phyloP scores from a whole-genome alignment of 805 yeast species.

The Hagleromyces aurorensis region DNA sequence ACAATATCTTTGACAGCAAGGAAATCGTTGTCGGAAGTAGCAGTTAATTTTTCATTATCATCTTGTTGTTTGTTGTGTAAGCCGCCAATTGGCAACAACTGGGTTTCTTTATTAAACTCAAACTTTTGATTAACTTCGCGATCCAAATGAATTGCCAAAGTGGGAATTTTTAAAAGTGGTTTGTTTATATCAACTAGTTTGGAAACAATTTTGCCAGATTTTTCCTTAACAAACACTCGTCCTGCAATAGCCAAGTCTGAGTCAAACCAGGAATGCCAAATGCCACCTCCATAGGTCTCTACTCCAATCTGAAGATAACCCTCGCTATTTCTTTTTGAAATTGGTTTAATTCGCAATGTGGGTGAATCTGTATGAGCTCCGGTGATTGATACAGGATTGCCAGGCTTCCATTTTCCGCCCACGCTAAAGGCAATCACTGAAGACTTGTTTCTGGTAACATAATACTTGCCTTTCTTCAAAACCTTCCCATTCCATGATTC shows the following conservation, averaged over 20 bases:
- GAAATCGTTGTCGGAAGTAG: slow-evolving; percentile 38
- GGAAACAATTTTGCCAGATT: slow-evolving; percentile 45
- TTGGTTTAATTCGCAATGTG: slow-evolving; percentile 78
- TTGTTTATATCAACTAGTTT: slow-evolving; percentile 69
- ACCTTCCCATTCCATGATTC: slow-evolving; percentile 56
- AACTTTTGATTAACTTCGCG: slow-evolving; percentile 69
- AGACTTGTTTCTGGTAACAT: slow-evolving; percentile 82
- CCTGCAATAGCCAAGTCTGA: slow-evolving; percentile 90
- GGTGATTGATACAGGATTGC: slow-evolving; percentile 77
- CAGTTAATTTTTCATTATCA: slow-evolving; percentile 13
- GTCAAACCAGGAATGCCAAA: slow-evolving; percentile 97
- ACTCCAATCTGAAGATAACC: slow-evolving; percentile 88
- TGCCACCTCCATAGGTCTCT: slow-evolving; percentile 92
- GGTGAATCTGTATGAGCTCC: slow-evolving; percentile 98
- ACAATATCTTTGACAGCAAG: slow-evolving; percentile 56
- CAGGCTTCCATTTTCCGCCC: slow-evolving; percentile 64
- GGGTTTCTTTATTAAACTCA: slow-evolving; percentile 84
- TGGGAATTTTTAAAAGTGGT: slow-evolving; percentile 86
- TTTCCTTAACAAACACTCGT: slow-evolving; percentile 61
- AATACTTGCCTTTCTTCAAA: slow-evolving; percentile 57
- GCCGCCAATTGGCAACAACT: slow-evolving; percentile 82
- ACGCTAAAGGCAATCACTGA: slow-evolving; percentile 82
- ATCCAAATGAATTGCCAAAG: slow-evolving; percentile 86
- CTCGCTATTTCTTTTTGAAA: slow-evolving; percentile 58
- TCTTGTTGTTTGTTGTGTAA: slow-evolving; percentile 34